A percentile compares a stretch with the other conserved stretches of the same genome.
These are phyloP conservation scores for Penicillium subrubescens DNA, from an alignment of 495 filamentous ascomycete genomes.

Conservation along the genomic window DNA sequence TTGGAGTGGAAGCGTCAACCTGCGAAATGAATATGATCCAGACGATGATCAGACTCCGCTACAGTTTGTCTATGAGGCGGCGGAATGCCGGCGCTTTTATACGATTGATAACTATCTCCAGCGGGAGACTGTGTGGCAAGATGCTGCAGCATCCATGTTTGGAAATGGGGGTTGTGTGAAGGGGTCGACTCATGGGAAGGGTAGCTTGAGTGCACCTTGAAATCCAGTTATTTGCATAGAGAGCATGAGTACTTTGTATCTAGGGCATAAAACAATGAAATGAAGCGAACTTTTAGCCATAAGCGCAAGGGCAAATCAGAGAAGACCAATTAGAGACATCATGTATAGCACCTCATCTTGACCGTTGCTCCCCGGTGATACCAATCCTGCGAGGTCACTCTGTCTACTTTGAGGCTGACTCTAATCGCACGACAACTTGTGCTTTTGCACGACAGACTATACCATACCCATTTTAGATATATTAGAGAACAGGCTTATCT, in stretches of 20 bases:
- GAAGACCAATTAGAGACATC: background rate
- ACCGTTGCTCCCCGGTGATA: no score
- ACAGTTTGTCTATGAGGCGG: conserved; percentile 42
- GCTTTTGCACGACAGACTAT: no score
- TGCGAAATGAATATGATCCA: conserved; percentile 35
- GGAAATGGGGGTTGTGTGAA: conserved; percentile 27
- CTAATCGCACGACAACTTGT: no score
- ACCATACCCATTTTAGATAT: no score
- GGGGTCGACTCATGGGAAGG: conserved; percentile 31
- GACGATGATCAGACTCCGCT: conserved; percentile 33
- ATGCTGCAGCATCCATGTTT: conserved; percentile 33
- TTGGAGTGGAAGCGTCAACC: conserved; percentile 32
- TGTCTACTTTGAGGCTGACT: no score
- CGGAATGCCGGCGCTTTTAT: conserved; percentile 43
- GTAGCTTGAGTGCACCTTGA: conserved; percentile 24
- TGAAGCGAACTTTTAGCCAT: background rate
- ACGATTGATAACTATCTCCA: conserved; percentile 32
- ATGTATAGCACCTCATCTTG: background rate
- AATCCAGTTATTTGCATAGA: background rate
- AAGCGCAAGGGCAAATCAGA: background rate
- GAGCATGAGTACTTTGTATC: background rate
- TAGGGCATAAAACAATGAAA: background rate
- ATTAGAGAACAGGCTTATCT: no score
- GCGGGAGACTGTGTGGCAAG: conserved; percentile 31
- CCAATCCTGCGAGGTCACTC: no score